Conservation (phyloP, 2,329 filamentous ascomycete genomes). For the Monilinia laxa region DNA sequence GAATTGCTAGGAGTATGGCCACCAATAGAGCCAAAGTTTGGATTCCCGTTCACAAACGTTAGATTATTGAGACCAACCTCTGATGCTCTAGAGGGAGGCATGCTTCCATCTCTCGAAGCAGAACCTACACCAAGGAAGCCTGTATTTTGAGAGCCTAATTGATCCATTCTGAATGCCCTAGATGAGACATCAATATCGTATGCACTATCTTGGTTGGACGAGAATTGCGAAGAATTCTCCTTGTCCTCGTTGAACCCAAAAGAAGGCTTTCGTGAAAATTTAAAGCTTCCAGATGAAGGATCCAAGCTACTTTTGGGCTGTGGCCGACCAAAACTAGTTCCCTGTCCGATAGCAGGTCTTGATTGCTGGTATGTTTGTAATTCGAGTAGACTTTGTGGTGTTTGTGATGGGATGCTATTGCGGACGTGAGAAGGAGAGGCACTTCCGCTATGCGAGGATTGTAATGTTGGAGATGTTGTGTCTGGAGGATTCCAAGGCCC, state of each 20-base stretch:
- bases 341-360: slow-evolving; percentile 49
- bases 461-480: slow-evolving; percentile 45
- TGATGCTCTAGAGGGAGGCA: slow-evolving; percentile 56
- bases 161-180: slow-evolving; percentile 30
- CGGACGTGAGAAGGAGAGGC: slow-evolving; percentile 60
- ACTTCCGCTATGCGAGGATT: slow-evolving; percentile 49
- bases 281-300: slow-evolving; percentile 46
- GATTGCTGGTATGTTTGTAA: slow-evolving; percentile 46
- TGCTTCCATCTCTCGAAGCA: slow-evolving; percentile 53
- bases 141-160: slow-evolving; percentile 43
- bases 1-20: slow-evolving; percentile 47
- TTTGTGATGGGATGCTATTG: slow-evolving; percentile 46
- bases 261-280: slow-evolving; percentile 40
- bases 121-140: slow-evolving; percentile 49
- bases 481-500: slow-evolving; percentile 60
- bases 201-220: slow-evolving; percentile 27
- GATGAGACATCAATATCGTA: slow-evolving; percentile 35
- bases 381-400: slow-evolving; percentile 44
- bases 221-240: slow-evolving; percentile 35
- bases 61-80: slow-evolving; percentile 43
- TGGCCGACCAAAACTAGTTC: slow-evolving; percentile 40
- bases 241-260: slow-evolving; percentile 38
- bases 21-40: slow-evolving; percentile 36
- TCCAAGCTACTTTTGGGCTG: slow-evolving; percentile 47
- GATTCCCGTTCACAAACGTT: slow-evolving; percentile 31